Conservation (phyloP, 352 stramenopile species). For the Hyaloperonospora brassicae region DNA sequence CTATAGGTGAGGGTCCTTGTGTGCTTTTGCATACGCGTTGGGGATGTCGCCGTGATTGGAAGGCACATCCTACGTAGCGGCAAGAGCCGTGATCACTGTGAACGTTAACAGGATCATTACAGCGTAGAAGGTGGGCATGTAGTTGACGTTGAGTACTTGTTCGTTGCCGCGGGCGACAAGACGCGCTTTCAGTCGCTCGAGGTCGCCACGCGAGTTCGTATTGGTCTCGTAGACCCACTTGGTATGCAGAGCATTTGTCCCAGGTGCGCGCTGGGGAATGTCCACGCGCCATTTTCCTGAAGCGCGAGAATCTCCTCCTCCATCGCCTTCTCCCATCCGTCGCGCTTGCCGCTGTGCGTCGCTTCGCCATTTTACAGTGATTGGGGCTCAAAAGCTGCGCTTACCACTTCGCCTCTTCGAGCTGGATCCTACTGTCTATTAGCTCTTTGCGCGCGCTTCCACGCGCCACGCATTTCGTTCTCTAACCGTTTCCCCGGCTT, state of each 20-base stretch:
- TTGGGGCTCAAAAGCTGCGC: too few species aligned
- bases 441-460: too few species aligned
- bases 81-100: not conserved
- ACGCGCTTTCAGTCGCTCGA: not conserved
- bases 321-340: too few species aligned
- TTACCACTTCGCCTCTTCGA: too few species aligned
- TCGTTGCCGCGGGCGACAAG: not conserved
- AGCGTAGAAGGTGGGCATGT: not conserved
- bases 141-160: not conserved
- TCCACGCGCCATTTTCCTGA: not conserved
- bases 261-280: not conserved
- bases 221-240: constrained; percentile 2
- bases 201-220: not conserved
- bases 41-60: too few species aligned
- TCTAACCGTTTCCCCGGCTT: too few species aligned
- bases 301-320: too few species aligned
- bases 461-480: too few species aligned
- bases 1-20: not conserved
- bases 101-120: not conserved
- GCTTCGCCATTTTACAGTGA: too few species aligned
- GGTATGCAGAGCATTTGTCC: not conserved
- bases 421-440: too few species aligned
- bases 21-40: too few species aligned
- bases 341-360: too few species aligned
- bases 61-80: not conserved